Base-by-base conservation (phyloP, 768 basidiomycete species). In the Tylopilus sp. region DNA sequence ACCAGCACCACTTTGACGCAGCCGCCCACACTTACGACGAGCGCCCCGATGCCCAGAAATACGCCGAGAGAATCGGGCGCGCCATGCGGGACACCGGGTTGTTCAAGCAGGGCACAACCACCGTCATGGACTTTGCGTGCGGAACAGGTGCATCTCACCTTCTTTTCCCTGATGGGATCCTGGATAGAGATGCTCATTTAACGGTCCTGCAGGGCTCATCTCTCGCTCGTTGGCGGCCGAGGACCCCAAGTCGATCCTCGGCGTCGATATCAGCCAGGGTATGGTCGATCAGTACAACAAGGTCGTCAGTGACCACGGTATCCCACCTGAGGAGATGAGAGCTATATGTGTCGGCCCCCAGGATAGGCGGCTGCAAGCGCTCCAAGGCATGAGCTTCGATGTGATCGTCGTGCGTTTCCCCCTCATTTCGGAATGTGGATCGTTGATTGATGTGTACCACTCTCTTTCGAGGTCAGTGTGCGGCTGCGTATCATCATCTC, bases 71-170 rank as follows among this genome's bases (percentile, higher is more conserved):
- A 17, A 49, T 67, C 17, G 66, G 62, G 0, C 47, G 44, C 15
- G 66, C 62, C 2, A 71, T 78, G 51, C 40, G 55, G n/a, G 44
- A 63, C 33, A 58, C 57, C 3, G 79, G 78, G 54, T 55, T 70
- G 0, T 83, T 90, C 57, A 71, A 82, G 47, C 77, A 79, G 40
- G 74, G 80, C 25, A 60, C 57, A 6, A 88, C 87, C 6, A 71
- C 67, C 6, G 72, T 85, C 17, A 72, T 91, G 76, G 88, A 90
- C 57, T 90, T 79, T 60, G 88, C 88, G 5, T 90, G 88, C 62
- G 86, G 87, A 12, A 79, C 79, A 53, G 88, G 85, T 83, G 51
- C 33, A 40, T 7, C 8, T 10, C 26, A 3, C 7, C 26, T 1
- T 10, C 26, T 7, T 7, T 28, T 10, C 26, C n/a, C n/a, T n/a